phyloP scores from a whole-genome alignment of 2,329 filamentous ascomycete genomes.

The Exophiala sp. region DNA sequence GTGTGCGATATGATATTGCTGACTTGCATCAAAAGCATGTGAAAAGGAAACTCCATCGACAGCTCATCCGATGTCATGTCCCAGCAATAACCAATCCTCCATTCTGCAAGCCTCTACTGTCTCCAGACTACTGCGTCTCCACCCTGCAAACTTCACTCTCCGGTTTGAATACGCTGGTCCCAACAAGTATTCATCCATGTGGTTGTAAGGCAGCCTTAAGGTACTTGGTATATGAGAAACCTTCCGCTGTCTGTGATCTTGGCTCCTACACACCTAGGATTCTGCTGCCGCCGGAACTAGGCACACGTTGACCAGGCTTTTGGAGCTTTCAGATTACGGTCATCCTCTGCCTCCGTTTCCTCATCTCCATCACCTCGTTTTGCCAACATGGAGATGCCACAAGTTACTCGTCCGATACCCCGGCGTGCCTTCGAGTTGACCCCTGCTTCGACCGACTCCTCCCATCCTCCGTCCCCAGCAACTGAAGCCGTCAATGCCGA shows the following conservation, averaged over 20 bases:
- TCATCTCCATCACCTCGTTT: not conserved
- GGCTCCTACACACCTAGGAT: too few species aligned
- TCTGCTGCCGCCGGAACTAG: not conserved
- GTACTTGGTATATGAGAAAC: too few species aligned
- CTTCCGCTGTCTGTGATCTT: not conserved
- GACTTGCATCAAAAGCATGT: constrained; percentile 8
- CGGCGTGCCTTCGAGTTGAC: constrained; percentile 64
- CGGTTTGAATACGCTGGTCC: not conserved
- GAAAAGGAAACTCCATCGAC: not conserved
- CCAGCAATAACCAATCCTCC: not conserved
- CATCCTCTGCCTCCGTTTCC: not conserved
- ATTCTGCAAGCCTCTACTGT: too few species aligned
- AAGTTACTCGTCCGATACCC: constrained; percentile 62
- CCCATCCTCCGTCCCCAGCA: constrained; percentile 37
- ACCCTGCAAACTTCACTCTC: not conserved
- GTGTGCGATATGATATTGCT: too few species aligned
- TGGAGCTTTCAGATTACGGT: not conserved
- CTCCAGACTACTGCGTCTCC: not conserved
- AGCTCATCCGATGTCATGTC: not conserved
- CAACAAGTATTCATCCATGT: not conserved
- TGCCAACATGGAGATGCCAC: constrained; percentile 27
- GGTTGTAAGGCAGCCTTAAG: too few species aligned
- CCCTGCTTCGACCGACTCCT: constrained; percentile 41
- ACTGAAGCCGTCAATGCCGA: constrained; percentile 35
- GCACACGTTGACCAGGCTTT: not conserved